phyloP scores from a whole-genome alignment of 2,329 filamentous ascomycete species.

The Hypomyces perniciosus region DNA sequence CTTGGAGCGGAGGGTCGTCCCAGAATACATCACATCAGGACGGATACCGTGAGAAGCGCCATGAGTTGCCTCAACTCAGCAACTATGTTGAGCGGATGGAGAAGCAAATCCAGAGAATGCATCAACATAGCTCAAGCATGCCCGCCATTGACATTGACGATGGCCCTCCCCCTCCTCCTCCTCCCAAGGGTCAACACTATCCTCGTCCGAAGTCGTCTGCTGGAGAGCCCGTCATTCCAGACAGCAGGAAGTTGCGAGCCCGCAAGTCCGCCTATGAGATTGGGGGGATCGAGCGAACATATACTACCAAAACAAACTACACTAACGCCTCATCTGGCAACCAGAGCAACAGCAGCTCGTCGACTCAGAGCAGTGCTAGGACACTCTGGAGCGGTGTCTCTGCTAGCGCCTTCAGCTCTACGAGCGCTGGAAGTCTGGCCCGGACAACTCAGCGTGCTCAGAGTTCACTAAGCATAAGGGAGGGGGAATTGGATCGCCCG shows the following conservation, averaged over 20 bases:
- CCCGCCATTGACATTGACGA: conserved; percentile 35
- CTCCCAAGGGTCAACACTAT: conserved; percentile 48
- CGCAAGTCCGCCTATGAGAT: conserved; percentile 78
- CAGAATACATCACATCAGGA: conserved; percentile 39
- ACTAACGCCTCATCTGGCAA: conserved; percentile 72
- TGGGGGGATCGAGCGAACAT: conserved; percentile 66
- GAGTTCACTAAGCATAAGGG: conserved; percentile 59
- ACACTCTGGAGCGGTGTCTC: conserved; percentile 93
- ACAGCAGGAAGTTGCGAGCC: conserved; percentile 48
- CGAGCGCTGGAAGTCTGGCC: conserved; percentile 88
- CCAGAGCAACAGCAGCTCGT: conserved; percentile 66
- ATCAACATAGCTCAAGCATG: conserved; percentile 50
- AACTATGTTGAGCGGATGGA: conserved; percentile 94
- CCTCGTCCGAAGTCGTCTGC: conserved; percentile 56
- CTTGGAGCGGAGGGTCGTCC: conserved; percentile 49
- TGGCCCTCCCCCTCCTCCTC: conserved; percentile 59
- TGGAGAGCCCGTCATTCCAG: conserved; percentile 30
- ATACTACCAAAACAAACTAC: conserved; percentile 80
- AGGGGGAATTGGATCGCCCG: conserved; percentile 49
- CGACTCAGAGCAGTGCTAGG: conserved; percentile 70
- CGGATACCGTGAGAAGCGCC: conserved; percentile 39
- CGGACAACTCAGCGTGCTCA: conserved; percentile 62
- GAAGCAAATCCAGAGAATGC: conserved; percentile 66
- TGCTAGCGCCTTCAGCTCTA: conserved; percentile 85
- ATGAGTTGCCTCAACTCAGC: conserved; percentile 64